These are phyloP conservation scores for Solanum ossicruentum DNA, from an alignment of 257 asterid genomes.

Conservation along the genomic window DNA sequence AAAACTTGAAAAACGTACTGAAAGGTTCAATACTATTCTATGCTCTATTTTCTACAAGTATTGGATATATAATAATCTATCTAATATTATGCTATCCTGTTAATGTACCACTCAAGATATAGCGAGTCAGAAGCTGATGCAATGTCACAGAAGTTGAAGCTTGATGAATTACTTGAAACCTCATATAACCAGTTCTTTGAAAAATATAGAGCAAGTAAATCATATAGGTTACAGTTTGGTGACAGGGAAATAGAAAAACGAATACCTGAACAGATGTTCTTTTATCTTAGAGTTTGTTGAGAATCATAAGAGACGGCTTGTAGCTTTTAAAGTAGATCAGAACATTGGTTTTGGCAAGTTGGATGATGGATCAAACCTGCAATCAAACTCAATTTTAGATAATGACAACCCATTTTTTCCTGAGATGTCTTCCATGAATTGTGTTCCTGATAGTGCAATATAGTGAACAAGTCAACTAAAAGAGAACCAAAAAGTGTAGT, in stretches of 20 bases:
- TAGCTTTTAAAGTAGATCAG: conserved; percentile 39
- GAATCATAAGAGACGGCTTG: conserved; percentile 75
- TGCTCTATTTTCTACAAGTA: too few species aligned
- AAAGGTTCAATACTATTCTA: too few species aligned
- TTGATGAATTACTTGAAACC: conserved; percentile 73
- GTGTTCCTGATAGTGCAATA: conserved; percentile 83
- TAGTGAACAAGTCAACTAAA: conserved; percentile 21
- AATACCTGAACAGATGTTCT: conserved; percentile 81
- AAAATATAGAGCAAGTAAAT: conserved; percentile 28
- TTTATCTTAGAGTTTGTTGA: conserved; percentile 68
- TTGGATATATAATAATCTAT: too few species aligned
- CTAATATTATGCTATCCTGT: too few species aligned
- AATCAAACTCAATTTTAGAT: conserved; percentile 23
- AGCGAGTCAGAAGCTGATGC: conserved; percentile 51
- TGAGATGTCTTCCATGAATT: conserved; percentile 75
- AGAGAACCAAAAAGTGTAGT: conserved; percentile 43
- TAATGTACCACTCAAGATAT: conserved; percentile 20
- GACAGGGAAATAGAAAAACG: conserved; percentile 77
- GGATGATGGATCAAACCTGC: conserved; percentile 32
- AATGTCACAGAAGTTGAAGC: conserved; percentile 43
- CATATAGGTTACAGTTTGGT: conserved; percentile 21
- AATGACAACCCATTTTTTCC: conserved; percentile 63
- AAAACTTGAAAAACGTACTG: too few species aligned
- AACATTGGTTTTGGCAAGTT: conserved; percentile 11
- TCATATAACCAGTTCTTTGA: conserved; percentile 82